phyloP scores from a whole-genome alignment of 2,329 filamentous ascomycete species.

The Scleromitrula shiraiana region DNA sequence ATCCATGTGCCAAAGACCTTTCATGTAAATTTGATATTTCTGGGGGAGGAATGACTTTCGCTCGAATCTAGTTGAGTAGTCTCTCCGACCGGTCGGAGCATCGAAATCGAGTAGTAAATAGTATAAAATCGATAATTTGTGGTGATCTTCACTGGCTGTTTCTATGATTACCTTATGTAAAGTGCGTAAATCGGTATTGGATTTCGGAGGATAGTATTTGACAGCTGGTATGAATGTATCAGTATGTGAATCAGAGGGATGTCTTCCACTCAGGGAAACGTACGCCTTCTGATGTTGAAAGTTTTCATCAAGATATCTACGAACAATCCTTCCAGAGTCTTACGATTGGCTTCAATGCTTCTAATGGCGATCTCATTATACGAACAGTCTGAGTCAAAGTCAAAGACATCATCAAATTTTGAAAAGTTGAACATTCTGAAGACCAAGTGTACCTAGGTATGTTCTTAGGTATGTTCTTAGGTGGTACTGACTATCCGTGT shows the following conservation, averaged over 20 bases:
- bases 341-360: constrained; percentile 59
- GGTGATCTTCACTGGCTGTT: constrained; percentile 57
- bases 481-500: no score
- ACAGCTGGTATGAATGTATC: constrained; percentile 33
- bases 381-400: constrained; percentile 47
- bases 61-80: constrained; percentile 50
- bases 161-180: constrained; percentile 64
- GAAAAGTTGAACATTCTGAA: constrained; percentile 60
- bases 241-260: constrained; percentile 8
- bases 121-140: constrained; percentile 77
- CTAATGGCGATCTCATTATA: constrained; percentile 55
- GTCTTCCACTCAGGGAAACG: constrained; percentile 12
- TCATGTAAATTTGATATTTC: constrained; percentile 73
- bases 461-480: no score
- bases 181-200: constrained; percentile 56
- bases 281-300: constrained; percentile 63
- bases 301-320: constrained; percentile 69
- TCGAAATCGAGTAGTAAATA: constrained; percentile 72
- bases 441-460: no score
- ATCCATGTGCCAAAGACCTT: constrained; percentile 76
- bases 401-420: constrained; percentile 62
- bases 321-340: constrained; percentile 64
- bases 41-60: constrained; percentile 57
- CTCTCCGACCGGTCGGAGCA: constrained; percentile 33
- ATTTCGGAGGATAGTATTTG: constrained; percentile 67